Conservation (phyloP, 208 protist genomes). For the Herpetomonas tarakana region DNA sequence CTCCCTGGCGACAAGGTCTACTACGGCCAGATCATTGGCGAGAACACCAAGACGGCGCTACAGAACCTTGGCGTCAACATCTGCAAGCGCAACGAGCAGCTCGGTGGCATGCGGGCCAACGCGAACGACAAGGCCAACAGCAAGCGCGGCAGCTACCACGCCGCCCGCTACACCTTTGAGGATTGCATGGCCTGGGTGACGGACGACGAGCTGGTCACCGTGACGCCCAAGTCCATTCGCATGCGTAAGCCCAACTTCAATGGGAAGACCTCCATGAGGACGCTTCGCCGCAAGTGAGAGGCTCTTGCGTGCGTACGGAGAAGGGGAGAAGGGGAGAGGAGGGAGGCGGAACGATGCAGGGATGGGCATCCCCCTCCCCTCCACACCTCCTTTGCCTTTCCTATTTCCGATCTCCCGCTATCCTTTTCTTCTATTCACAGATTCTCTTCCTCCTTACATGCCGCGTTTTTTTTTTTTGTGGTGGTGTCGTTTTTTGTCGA, state of each 20-base stretch:
- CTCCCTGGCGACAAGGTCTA: conserved; percentile 81
- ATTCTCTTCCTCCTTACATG: no score
- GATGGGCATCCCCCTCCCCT: no score
- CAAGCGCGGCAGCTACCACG: conserved; percentile 54
- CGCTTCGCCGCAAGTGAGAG: conserved; percentile 42
- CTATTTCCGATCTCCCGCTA: no score
- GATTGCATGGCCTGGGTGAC: conserved; percentile 88
- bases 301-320: background rate
- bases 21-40: conserved; percentile 90
- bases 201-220: conserved; percentile 88
- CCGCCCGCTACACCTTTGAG: conserved; percentile 71
- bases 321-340: no score
- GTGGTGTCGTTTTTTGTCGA: no score
- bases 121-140: conserved; percentile 85
- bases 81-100: conserved; percentile 90
- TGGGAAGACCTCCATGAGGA: conserved; percentile 87
- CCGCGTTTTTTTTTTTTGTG: no score
- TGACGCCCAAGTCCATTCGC: conserved; percentile 90
- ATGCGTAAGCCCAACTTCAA: conserved; percentile 90
- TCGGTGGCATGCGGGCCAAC: conserved; percentile 87
- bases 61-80: conserved; percentile 91
- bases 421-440: no score
- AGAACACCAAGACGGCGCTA: conserved; percentile 82
- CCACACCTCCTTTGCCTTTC: no score
- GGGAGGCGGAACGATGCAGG: no score